Evolutionary conservation across 768 basidiomycete genomes (phyloP).

Genomic region (Mycena galopus): DNA sequence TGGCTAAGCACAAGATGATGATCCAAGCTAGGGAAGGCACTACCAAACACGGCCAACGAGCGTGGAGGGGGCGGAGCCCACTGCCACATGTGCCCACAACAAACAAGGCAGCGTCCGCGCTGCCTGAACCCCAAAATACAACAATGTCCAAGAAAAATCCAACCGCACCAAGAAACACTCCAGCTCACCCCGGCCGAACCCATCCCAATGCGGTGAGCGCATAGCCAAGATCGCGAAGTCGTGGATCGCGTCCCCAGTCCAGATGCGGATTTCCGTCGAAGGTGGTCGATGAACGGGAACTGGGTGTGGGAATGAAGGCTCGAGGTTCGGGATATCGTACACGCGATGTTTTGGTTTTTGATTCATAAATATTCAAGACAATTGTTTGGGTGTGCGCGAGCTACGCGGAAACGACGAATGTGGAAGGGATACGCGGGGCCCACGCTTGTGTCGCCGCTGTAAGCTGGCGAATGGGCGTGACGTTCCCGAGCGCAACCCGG

Average conservation of each 20-base stretch:
- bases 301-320: not conserved
- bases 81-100: not conserved
- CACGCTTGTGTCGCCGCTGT: not conserved
- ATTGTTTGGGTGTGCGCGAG: not conserved
- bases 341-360: not conserved
- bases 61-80: not conserved
- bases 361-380: constrained; percentile 3
- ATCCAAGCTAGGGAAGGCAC: not conserved
- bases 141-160: not conserved
- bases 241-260: too few species aligned
- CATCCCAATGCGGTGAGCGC: not conserved
- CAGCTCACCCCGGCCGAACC: not conserved
- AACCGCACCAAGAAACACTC: not conserved
- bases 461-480: not conserved
- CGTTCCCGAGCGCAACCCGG: not conserved
- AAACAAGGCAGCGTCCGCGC: not conserved
- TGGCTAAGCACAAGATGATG: not conserved
- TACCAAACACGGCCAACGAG: not conserved
- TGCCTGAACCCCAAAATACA: not conserved
- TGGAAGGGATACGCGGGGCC: not conserved
- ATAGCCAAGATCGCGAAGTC: too few species aligned
- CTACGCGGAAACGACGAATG: not conserved
- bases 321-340: not conserved
- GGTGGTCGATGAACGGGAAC: not conserved
- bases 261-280: not conserved